Evolutionary conservation across 768 basidiomycete genomes (phyloP).

Genomic region (Arthromyces matolae): DNA sequence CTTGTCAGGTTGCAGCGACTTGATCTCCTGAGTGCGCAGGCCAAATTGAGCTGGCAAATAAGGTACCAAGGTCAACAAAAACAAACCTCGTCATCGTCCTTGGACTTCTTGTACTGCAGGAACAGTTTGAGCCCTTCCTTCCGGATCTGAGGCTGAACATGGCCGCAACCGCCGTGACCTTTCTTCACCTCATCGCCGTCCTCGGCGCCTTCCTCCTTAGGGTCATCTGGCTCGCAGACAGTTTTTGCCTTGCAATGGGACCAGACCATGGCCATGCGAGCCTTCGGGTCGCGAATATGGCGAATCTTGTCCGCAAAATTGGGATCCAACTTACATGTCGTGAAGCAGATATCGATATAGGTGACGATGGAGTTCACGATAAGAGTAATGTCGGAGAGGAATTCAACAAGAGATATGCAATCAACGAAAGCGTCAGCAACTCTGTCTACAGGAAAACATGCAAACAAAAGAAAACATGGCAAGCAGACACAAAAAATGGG

Average conservation of each 20-base stretch:
- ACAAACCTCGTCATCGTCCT: constrained; percentile 91
- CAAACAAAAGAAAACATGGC: constrained; percentile 24
- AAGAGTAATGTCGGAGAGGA: constrained; percentile 12
- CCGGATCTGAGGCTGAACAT: constrained; percentile 81
- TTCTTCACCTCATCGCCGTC: constrained; percentile 74
- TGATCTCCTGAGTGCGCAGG: constrained; percentile 56
- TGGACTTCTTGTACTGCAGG: constrained; percentile 90
- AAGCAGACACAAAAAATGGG: constrained; percentile 54
- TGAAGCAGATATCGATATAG: constrained; percentile 21
- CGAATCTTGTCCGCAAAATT: constrained; percentile 84
- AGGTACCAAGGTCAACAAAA: constrained; percentile 6
- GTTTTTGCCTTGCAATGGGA: constrained; percentile 83
- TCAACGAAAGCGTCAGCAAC: constrained; percentile 66
- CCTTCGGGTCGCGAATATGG: constrained; percentile 82
- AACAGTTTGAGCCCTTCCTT: constrained; percentile 96
- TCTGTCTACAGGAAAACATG: constrained; percentile 36
- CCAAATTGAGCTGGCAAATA: constrained; percentile 5
- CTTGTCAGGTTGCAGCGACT: constrained; percentile 79
- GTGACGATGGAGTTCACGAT: constrained; percentile 24
- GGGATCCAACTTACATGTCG: constrained; percentile 68
- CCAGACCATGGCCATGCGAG: constrained; percentile 86
- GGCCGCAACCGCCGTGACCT: constrained; percentile 97
- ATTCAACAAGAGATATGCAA: constrained; percentile 45
- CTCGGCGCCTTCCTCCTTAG: constrained; percentile 79
- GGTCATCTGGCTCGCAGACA: constrained; percentile 84